phyloP scores from a whole-genome alignment of 2,329 filamentous ascomycete species.

The Aspergillaceae sp. region DNA sequence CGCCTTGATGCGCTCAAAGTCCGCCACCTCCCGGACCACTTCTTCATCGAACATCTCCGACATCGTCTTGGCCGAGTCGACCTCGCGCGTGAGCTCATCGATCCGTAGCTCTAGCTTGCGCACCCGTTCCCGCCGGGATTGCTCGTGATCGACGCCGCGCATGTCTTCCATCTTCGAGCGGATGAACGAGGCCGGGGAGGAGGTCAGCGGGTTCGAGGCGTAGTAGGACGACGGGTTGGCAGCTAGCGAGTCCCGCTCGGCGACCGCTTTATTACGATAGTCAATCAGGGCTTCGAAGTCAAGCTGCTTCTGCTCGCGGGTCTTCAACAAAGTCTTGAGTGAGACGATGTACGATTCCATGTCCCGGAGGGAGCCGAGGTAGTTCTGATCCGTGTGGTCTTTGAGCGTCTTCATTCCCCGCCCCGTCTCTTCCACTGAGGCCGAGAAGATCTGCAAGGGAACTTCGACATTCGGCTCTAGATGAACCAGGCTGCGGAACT shows the following conservation, averaged over 20 bases:
- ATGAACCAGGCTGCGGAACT: constrained; percentile 86
- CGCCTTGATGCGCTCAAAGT: constrained; percentile 95
- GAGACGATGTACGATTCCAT: constrained; percentile 93
- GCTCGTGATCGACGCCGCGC: constrained; percentile 91
- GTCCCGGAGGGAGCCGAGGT: constrained; percentile 82
- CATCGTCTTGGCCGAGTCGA: constrained; percentile 76
- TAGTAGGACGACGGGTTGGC: constrained; percentile 55
- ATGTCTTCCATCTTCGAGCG: constrained; percentile 94
- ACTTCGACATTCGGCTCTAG: constrained; percentile 81
- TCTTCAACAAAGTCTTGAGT: constrained; percentile 79
- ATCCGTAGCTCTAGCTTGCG: constrained; percentile 89
- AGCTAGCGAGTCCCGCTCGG: constrained; percentile 72
- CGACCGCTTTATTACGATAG: constrained; percentile 83
- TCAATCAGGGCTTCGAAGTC: constrained; percentile 95
- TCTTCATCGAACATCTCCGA: constrained; percentile 94
- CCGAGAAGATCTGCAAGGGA: constrained; percentile 76
- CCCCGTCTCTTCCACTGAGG: constrained; percentile 74
- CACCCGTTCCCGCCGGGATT: constrained; percentile 73
- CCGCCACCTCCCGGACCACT: constrained; percentile 81
- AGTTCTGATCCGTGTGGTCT: constrained; percentile 91
- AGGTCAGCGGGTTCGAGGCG: constrained; percentile 40
- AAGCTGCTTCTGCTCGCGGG: constrained; percentile 92
- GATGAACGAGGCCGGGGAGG: constrained; percentile 76
- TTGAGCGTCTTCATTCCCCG: constrained; percentile 70
- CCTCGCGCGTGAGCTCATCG: constrained; percentile 80